phyloP scores from a whole-genome alignment of 768 basidiomycete species.

The Omphalotus guepiniiformis region DNA sequence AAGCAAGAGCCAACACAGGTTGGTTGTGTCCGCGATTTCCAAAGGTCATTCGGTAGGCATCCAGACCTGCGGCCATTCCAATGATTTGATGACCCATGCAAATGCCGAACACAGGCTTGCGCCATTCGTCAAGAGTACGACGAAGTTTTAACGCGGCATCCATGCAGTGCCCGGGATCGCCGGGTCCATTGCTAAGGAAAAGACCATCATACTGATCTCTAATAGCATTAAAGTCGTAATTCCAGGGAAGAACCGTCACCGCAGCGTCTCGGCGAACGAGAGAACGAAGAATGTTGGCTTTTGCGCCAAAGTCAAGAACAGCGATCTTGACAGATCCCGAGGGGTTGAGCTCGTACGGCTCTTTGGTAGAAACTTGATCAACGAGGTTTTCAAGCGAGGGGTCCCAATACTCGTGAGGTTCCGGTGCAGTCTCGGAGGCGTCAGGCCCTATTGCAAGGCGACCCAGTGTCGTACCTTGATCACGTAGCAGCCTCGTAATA shows the following conservation, averaged over 20 bases:
- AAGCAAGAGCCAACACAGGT: constrained; percentile 94
- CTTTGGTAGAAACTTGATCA: constrained; percentile 85
- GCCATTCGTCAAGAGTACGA: constrained; percentile 82
- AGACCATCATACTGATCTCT: constrained; percentile 91
- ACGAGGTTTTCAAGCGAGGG: constrained; percentile 91
- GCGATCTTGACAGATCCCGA: constrained; percentile 87
- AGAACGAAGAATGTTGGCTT: constrained; percentile 94
- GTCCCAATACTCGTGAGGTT: constrained; percentile 82
- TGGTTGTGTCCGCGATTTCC: constrained; percentile 99
- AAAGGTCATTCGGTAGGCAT: constrained; percentile 98
- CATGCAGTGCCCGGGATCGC: constrained; percentile 87
- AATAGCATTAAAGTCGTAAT: constrained; percentile 91
- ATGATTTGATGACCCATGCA: constrained; percentile 99
- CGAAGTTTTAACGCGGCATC: constrained; percentile 79
- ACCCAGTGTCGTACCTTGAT: constrained; percentile 96
- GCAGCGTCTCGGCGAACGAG: constrained; percentile 88
- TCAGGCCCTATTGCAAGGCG: constrained; percentile 82
- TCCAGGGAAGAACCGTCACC: constrained; percentile 96
- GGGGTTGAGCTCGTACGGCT: constrained; percentile 82
- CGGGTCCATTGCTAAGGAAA: constrained; percentile 95
- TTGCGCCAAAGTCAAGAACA: constrained; percentile 94
- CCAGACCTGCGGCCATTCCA: constrained; percentile 94
- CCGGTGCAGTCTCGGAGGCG: constrained; percentile 53
- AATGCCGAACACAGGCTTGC: constrained; percentile 93
- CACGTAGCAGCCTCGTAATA: constrained; percentile 87